A percentile compares a stretch with the other conserved stretches of the same genome.
Evolutionary conservation across 2,329 filamentous ascomycete genomes (phyloP).

Genomic region (Cercospora berteroae): DNA sequence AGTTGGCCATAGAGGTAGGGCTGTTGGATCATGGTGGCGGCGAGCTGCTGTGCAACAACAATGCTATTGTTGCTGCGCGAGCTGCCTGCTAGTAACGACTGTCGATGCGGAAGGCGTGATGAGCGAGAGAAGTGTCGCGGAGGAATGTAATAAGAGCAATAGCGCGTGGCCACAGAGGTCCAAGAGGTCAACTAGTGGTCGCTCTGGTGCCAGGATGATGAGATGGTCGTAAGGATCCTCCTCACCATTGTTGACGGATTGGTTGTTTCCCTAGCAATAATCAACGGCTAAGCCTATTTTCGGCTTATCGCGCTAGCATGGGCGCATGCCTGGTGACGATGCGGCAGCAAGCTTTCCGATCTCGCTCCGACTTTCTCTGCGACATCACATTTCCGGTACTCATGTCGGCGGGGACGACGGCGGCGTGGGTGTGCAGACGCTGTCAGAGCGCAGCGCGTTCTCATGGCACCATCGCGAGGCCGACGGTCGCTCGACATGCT

Average conservation of each 20-base stretch:
- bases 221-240: not conserved
- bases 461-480: constrained; percentile 23
- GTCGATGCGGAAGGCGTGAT: constrained; percentile 1
- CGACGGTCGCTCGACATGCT: not conserved
- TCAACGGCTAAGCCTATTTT: not conserved
- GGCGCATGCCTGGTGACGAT: not conserved
- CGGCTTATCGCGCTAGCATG: not conserved
- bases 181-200: constrained; percentile 4
- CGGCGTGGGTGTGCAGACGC: constrained; percentile 24
- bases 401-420: constrained; percentile 19
- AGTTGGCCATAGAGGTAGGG: constrained; percentile 71
- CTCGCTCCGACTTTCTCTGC: not conserved
- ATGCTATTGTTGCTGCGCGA: constrained; percentile 13
- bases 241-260: constrained; percentile 1
- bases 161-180: not conserved
- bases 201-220: constrained; percentile 5
- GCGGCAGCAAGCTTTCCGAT: not conserved
- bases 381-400: constrained; percentile 6
- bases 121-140: not conserved
- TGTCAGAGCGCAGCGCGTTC: constrained; percentile 19
- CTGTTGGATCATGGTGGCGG: constrained; percentile 38
- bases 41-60: constrained; percentile 12
- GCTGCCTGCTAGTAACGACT: constrained; percentile 13
- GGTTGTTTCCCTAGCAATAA: constrained; percentile 2
- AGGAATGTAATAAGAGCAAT: constrained; percentile 12